These are phyloP conservation scores for Vitis hybrid DNA, from an alignment of 177 flowering plant species.

Conservation along the genomic window DNA sequence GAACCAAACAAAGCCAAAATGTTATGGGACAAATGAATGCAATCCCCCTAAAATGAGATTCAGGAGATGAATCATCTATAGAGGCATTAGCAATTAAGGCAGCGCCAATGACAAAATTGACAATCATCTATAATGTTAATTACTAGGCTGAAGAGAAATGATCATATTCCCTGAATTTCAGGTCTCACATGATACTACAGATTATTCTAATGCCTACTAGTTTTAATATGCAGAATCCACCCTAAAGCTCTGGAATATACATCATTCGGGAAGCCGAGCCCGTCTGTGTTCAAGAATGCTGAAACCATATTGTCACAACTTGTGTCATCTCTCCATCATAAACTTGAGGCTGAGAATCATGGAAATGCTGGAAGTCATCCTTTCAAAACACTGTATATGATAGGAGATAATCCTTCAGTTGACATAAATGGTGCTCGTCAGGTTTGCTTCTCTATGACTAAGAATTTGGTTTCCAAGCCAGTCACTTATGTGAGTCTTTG, in stretches of 20 bases:
- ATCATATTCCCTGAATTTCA: background rate
- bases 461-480: background rate
- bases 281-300: constrained; percentile 76
- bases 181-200: background rate
- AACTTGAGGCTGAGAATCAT: constrained; percentile 6
- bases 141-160: too few relatives aligned
- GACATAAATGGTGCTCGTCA: constrained; percentile 71
- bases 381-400: constrained; percentile 64
- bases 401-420: constrained; percentile 73
- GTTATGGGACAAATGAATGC: too few relatives aligned
- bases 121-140: too few relatives aligned
- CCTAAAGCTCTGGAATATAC: constrained; percentile 53
- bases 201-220: background rate
- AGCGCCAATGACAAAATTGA: too few relatives aligned
- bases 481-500: too few relatives aligned
- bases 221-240: constrained; percentile 56
- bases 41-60: too few relatives aligned
- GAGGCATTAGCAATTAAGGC: too few relatives aligned
- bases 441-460: constrained; percentile 37
- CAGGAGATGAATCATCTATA: too few relatives aligned
- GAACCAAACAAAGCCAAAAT: too few relatives aligned
- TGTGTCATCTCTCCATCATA: constrained; percentile 6
- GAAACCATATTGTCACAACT: constrained; percentile 50
- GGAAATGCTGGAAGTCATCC: constrained; percentile 17
- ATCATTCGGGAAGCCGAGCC: constrained; percentile 79